These are phyloP conservation scores for Neospora caninum DNA, from an alignment of 169 alveolate genomes.

Conservation along the genomic window DNA sequence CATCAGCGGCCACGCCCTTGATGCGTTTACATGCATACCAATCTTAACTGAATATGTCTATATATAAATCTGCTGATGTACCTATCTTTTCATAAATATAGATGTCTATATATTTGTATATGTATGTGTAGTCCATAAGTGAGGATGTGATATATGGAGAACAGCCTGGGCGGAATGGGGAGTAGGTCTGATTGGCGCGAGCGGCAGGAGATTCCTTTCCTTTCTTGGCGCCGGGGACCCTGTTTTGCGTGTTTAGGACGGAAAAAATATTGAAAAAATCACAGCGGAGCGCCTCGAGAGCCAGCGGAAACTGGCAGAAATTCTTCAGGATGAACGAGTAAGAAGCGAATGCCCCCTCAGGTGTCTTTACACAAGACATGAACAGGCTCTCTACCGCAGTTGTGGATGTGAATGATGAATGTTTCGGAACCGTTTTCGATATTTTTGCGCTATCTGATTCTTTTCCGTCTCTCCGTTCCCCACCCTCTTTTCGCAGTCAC, in stretches of 20 bases:
- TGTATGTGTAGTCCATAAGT: neutral
- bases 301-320: neutral
- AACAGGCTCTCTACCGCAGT: too few relatives aligned
- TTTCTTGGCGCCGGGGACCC: neutral
- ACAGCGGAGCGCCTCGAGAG: neutral
- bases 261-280: neutral
- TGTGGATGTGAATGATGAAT: too few relatives aligned
- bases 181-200: too few relatives aligned
- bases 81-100: neutral
- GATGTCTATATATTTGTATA: neutral
- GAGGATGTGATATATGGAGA: neutral
- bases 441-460: too few relatives aligned
- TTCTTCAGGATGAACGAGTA: neutral
- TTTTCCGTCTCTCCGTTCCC: too few relatives aligned
- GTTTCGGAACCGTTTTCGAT: too few relatives aligned
- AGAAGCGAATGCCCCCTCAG: neutral
- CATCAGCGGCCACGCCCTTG: too few relatives aligned
- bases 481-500: too few relatives aligned
- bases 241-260: neutral
- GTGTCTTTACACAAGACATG: too few relatives aligned
- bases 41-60: neutral
- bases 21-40: too few relatives aligned
- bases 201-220: too few relatives aligned
- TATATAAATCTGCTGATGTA: neutral
- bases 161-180: neutral